These are phyloP conservation scores for Chamaecyparis obtusa DNA, from an alignment of 75 land plant genomes.

Conservation along the genomic window DNA sequence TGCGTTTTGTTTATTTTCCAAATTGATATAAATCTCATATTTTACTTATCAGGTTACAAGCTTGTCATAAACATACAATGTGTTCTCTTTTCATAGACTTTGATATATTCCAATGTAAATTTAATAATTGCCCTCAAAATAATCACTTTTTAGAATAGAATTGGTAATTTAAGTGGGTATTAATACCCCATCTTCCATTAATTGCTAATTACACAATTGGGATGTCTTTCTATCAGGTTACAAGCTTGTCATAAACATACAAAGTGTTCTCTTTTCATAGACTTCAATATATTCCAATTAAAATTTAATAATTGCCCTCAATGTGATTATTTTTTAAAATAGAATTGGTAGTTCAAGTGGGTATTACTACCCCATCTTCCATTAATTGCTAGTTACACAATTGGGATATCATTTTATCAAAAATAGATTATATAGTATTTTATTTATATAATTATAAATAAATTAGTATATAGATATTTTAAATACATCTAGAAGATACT, in stretches of 20 bases:
- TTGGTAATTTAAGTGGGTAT: background rate
- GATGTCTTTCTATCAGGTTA: no score
- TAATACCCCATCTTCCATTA: background rate
- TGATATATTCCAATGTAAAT: background rate
- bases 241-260: no score
- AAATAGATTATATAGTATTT: no score
- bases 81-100: background rate
- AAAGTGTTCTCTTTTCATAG: no score
- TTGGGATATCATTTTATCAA: no score
- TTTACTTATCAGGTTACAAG: background rate
- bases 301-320: background rate
- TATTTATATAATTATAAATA: no score
- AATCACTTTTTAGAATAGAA: background rate
- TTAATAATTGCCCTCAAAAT: background rate
- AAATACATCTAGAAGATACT: no score
- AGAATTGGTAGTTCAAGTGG: background rate
- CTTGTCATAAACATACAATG: background rate
- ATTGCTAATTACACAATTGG: background rate
- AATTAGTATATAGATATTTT: no score
- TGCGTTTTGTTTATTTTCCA: no score
- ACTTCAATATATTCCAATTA: background rate
- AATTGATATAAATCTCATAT: no score
- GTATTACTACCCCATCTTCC: background rate
- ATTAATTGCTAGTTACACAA: background rate
- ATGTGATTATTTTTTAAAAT: no score